phyloP scores from a whole-genome alignment of 345 rosid species.

The Laguncularia racemosa region DNA sequence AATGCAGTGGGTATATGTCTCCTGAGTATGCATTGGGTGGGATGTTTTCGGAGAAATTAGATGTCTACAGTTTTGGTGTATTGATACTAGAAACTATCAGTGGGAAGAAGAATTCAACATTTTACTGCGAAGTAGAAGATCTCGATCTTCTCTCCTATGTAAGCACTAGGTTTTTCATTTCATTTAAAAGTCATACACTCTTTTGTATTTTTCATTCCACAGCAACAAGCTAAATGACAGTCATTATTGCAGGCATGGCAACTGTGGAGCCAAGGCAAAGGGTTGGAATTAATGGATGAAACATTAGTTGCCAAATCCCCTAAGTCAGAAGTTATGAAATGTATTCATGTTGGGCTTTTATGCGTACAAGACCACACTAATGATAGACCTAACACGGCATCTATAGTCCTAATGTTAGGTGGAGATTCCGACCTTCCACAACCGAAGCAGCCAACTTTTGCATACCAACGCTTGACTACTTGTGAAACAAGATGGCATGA shows the following conservation, averaged over 20 bases:
- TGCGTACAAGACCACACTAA: constrained; percentile 22
- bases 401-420: constrained; percentile 15
- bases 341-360: constrained; percentile 21
- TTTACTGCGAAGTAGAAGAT: not conserved
- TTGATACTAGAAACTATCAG: constrained; percentile 18
- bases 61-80: constrained; percentile 25
- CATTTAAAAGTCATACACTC: no score
- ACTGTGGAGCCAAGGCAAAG: not conserved
- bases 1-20: constrained; percentile 23
- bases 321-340: constrained; percentile 7
- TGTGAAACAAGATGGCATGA: no score
- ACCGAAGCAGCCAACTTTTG: not conserved
- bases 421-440: constrained; percentile 1
- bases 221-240: not conserved
- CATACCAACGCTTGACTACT: not conserved
- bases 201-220: no score
- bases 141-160: constrained; percentile 14
- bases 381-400: constrained; percentile 19
- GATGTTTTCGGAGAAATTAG: constrained; percentile 18
- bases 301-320: not conserved
- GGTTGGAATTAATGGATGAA: not conserved
- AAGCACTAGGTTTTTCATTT: not conserved
- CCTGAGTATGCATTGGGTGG: constrained; percentile 25
- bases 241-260: constrained; percentile 3
- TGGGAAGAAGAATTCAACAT: constrained; percentile 12